Percentiles rank a stretch among this genome's conserved stretches.
These are phyloP conservation scores for Filobasidium wieringae DNA, from an alignment of 768 basidiomycete genomes.

Conservation along the genomic window DNA sequence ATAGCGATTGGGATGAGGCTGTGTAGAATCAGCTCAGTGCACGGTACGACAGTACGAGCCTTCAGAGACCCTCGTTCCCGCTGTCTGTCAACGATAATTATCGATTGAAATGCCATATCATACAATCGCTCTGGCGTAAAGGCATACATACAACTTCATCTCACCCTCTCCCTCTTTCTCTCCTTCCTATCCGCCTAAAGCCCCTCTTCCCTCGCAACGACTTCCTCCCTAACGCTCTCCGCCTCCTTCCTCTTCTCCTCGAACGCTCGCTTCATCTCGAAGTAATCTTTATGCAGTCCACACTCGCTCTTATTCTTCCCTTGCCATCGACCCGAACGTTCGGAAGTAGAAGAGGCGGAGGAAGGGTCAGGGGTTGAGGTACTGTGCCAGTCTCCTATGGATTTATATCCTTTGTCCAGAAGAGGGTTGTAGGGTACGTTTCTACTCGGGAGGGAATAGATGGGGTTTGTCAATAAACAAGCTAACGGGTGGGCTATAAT, in stretches of 20 bases:
- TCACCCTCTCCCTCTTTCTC: too few species aligned
- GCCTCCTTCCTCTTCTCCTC: slow-evolving; percentile 22
- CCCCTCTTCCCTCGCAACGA: too few species aligned
- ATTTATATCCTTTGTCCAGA: slow-evolving; percentile 81
- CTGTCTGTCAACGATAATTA: too few species aligned
- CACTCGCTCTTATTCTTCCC: slow-evolving; percentile 84
- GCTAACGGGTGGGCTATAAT: not conserved
- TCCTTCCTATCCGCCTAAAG: too few species aligned
- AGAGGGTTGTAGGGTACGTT: slow-evolving; percentile 78
- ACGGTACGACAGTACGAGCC: too few species aligned
- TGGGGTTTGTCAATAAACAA: not conserved
- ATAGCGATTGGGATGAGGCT: too few species aligned
- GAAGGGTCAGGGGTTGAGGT: slow-evolving; percentile 45
- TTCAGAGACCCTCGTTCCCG: too few species aligned
- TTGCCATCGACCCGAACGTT: slow-evolving; percentile 85
- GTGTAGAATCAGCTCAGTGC: too few species aligned
- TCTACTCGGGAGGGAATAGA: slow-evolving; percentile 19
- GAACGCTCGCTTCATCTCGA: slow-evolving; percentile 43
- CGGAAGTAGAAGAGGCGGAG: slow-evolving; percentile 47
- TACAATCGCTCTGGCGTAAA: too few species aligned
- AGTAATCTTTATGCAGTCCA: slow-evolving; percentile 86
- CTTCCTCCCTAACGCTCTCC: not conserved
- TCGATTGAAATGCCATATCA: too few species aligned
- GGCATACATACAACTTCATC: too few species aligned
- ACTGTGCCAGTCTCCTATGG: slow-evolving; percentile 96